Evolutionary conservation across 148 eudicot genomes (phyloP), one percentile per base, ranked within the genome.

Genomic region (Rhododendron simsii): DNA sequence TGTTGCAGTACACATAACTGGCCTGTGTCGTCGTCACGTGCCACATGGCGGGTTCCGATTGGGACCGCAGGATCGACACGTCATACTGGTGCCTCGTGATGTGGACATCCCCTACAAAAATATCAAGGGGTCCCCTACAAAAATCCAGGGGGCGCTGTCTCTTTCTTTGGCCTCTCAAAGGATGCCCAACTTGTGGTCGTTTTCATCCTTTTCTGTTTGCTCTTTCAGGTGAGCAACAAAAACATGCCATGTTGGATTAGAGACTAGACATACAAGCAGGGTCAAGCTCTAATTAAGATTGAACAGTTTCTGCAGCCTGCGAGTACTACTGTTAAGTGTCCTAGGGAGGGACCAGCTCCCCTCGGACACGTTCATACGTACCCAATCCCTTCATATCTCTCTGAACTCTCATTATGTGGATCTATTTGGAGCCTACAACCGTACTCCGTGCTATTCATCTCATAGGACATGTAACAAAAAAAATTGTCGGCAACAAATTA

Each of bases 81-180:
- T 82, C 74, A 61, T 61, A 53, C 51, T 37, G 26, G 74, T 37
- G 84, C 21, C 20, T 4, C 44, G 75, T 63, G 84, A 82, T 63
- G 76, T 61, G 84, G 84, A 33, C 76, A 9, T 63, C 26, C 3
- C 20, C 21, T 13, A 4, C 15, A 35, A 33, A 81, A 30, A 57
- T 41, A 41, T 39, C 18, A 4, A 61, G 11, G 30, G 33, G 11
- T 10, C 73, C 74, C 10, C 35, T 4, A 9, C 44, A 81, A 33
- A 81, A 28, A 33, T 59, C 21, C 4, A 82, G 8, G 21, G n/a
- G n/a, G 75, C 21, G 2, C 12, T n/a, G 51, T 61, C 75, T 9
- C 21, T 39, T 65, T 82, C 75, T 59, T 82, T 41, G 84, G 84
- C 51, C 50, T 47, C 75, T 82, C 33, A 2, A 78, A 39, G 79